Percentiles rank a stretch among this genome's conserved stretches.
These are phyloP conservation scores for Cydonia oblonga DNA, from an alignment of 331 rosid genomes.

Conservation along the genomic window DNA sequence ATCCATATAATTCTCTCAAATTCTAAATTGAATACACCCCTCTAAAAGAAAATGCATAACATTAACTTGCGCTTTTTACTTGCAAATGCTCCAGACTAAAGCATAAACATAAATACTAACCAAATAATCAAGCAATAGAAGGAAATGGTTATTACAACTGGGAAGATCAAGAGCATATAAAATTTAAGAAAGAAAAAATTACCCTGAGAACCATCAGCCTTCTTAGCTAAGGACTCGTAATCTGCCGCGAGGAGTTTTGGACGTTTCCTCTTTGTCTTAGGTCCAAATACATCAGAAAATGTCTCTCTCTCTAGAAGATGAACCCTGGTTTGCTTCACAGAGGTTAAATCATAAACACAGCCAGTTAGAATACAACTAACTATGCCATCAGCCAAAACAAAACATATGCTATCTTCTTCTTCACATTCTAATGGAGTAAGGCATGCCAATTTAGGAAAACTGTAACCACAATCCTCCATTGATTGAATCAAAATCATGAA, in stretches of 20 bases:
- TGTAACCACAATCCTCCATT: not conserved
- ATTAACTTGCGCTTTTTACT: not conserved
- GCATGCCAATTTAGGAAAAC: not conserved
- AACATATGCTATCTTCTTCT: not conserved
- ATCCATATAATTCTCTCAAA: too few relatives aligned
- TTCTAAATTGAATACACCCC: too few relatives aligned
- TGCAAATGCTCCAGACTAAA: not conserved
- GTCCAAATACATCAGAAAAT: constrained; percentile 82
- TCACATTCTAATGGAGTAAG: not conserved
- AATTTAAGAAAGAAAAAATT: not conserved
- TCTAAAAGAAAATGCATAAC: not conserved
- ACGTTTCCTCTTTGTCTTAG: constrained; percentile 79
- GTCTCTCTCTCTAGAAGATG: constrained; percentile 90
- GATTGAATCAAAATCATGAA: not conserved
- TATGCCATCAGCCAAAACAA: not conserved
- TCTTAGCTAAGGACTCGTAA: constrained; percentile 64
- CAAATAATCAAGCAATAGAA: not conserved
- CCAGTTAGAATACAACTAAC: not conserved
- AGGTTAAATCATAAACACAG: constrained; percentile 9
- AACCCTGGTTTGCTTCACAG: constrained; percentile 72
- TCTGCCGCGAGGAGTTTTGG: constrained; percentile 65
- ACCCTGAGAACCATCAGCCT: constrained; percentile 91
- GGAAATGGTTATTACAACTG: not conserved
- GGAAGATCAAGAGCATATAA: not conserved
- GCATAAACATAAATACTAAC: not conserved